Evolutionary conservation across 1,284 basidiomycete species (phyloP), one percentile per base, ranked within the genome.

Genomic region (Flammula alnicola): DNA sequence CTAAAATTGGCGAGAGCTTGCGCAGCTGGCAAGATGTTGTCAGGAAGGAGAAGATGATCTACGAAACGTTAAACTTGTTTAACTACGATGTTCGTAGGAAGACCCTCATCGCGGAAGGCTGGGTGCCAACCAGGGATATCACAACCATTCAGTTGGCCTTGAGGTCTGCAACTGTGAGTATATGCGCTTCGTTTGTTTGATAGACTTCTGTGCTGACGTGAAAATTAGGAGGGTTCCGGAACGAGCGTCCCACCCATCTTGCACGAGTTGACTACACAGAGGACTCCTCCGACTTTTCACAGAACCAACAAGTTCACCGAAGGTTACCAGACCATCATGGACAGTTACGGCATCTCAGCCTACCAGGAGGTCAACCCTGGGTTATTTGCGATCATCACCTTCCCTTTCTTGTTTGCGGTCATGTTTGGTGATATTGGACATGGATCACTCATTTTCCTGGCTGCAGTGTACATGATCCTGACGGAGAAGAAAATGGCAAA

Each of bases 401-500:
- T 98, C 81, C 97, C 97, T 0, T 99, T 99, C 84, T 74, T 99
- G 62, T 99, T 99, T 63, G 96, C 95, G 9, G 93, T 98, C 75
- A 99, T 99, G 96, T 99, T 99, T 68, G 97, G 96, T 65, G 96
- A 99, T 70, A 91, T 99, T 66, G 97, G 97, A 8, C 96, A 99
- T 71, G 97, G 94, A 35, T 75, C 86, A 54, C 86, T 99, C 65
- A 90, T 94, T 64, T 80, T 91, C 59, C 64, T 83, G 27, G 81
- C 88, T 17, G 95, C 93, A 2, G 56, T 87, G 5, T 83, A 81
- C 54, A 95, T 99, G 93, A 93, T 97, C 65, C 48, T 89, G 49
- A 80, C 83, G 37, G 97, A 99, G 74, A 84, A 81, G 66, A 87
- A 83, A 67, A 79, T 95, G 63, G 85, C 80, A 12, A 91, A 88